Evolutionary conservation across 2,329 filamentous ascomycete genomes (phyloP).

Genomic region (Aspergillus hiratsukae): DNA sequence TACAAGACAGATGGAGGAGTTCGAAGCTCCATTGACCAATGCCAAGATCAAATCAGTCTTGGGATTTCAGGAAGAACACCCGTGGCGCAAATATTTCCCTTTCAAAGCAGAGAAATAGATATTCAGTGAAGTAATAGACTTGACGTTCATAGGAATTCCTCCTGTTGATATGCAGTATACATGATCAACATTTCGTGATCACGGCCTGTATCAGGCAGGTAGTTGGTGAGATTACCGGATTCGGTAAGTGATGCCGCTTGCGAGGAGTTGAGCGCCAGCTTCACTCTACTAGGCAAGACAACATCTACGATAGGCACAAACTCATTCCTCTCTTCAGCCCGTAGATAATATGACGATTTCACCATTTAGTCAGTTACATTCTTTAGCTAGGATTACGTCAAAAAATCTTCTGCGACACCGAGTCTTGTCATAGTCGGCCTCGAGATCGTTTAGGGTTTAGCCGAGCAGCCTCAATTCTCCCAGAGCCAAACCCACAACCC

Average conservation of each 20-base stretch:
- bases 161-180: not conserved
- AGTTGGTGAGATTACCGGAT: constrained; percentile 11
- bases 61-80: constrained; percentile 56
- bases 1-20: constrained; percentile 53
- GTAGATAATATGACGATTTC: not conserved
- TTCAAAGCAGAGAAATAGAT: not conserved
- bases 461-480: constrained; percentile 29
- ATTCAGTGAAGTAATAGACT: not conserved
- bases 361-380: too few relatives aligned
- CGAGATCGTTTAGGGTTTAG: constrained; percentile 34
- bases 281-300: not conserved
- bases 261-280: not conserved
- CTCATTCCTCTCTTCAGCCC: not conserved
- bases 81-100: constrained; percentile 11
- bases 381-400: not conserved
- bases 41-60: constrained; percentile 56
- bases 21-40: constrained; percentile 59
- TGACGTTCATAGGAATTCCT: too few relatives aligned
- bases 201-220: not conserved
- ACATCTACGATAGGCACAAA: too few relatives aligned
- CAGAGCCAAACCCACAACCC: constrained; percentile 11
- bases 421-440: not conserved
- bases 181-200: not conserved
- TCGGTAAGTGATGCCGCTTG: constrained; percentile 9
- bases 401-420: not conserved